phyloP scores from a whole-genome alignment of 2,329 filamentous ascomycete species.

The Nectriaceae sp. region DNA sequence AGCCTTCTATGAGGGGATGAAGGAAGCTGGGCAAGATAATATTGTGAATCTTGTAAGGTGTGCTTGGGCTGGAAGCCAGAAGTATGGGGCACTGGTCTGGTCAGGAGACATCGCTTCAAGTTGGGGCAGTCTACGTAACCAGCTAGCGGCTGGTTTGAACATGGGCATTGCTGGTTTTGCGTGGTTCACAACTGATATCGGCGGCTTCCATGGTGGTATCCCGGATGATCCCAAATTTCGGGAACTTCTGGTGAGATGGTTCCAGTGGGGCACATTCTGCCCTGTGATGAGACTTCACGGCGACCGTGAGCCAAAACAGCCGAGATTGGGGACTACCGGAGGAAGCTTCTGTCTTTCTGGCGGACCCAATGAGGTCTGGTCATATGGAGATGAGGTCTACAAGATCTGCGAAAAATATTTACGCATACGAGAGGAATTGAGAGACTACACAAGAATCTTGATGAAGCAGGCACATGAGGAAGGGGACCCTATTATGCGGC shows the following conservation, averaged over 20 bases:
- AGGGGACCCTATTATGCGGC: constrained; percentile 62
- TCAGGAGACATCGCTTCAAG: constrained; percentile 67
- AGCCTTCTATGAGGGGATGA: constrained; percentile 61
- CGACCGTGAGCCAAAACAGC: constrained; percentile 58
- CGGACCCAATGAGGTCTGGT: constrained; percentile 66
- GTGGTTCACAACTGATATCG: constrained; percentile 73
- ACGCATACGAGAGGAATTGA: constrained; percentile 56
- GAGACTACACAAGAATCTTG: constrained; percentile 57
- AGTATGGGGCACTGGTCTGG: constrained; percentile 67
- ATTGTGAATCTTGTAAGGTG: constrained; percentile 58
- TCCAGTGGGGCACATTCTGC: constrained; percentile 69
- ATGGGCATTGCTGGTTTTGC: constrained; percentile 66
- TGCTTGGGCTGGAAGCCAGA: constrained; percentile 58
- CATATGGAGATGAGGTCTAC: constrained; percentile 62
- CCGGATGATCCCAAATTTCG: constrained; percentile 56
- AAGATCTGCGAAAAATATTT: constrained; percentile 63
- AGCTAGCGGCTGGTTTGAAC: constrained; percentile 64
- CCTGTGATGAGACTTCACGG: constrained; percentile 70
- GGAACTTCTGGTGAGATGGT: constrained; percentile 68
- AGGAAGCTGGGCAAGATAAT: constrained; percentile 50
- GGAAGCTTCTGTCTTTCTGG: constrained; percentile 49
- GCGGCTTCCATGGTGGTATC: constrained; percentile 68
- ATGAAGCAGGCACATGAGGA: constrained; percentile 62
- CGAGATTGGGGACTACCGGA: constrained; percentile 35
- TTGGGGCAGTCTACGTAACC: constrained; percentile 60